Evolutionary conservation across 345 rosid species (phyloP).

Genomic region (Eutrema yunnanense): DNA sequence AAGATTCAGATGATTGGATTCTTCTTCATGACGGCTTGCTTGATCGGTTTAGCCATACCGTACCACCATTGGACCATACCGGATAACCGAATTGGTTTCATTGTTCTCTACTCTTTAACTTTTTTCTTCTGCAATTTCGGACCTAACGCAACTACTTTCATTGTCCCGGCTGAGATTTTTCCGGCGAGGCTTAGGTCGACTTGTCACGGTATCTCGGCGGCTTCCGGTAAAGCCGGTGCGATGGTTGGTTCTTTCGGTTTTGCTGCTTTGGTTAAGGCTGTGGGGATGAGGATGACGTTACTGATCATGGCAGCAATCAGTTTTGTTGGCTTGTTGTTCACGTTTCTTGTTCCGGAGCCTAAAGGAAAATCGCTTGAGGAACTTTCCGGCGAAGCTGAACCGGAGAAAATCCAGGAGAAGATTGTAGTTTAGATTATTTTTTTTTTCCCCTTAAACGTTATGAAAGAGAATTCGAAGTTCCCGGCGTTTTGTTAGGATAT

Average conservation of each 20-base stretch:
- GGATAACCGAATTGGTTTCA: slow-evolving; percentile 45
- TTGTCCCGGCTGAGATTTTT: slow-evolving; percentile 74
- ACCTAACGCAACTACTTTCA: slow-evolving; percentile 75
- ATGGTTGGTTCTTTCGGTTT: slow-evolving; percentile 75
- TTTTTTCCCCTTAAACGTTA: no score
- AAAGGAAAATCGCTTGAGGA: slow-evolving; percentile 60
- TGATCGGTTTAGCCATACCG: slow-evolving; percentile 60
- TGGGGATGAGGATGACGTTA: slow-evolving; percentile 44
- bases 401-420: slow-evolving; percentile 18
- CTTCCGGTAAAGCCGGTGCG: slow-evolving; percentile 64
- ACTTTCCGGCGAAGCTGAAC: slow-evolving; percentile 41
- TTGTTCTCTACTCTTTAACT: slow-evolving; percentile 51
- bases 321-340: slow-evolving; percentile 36
- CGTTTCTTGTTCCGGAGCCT: slow-evolving; percentile 41
- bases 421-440: not conserved
- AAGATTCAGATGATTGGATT: slow-evolving; percentile 58
- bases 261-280: slow-evolving; percentile 39
- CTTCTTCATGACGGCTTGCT: slow-evolving; percentile 51
- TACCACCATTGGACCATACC: slow-evolving; percentile 63
- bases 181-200: slow-evolving; percentile 75
- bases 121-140: slow-evolving; percentile 83
- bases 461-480: no score
- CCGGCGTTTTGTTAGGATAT: not conserved
- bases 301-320: slow-evolving; percentile 37
- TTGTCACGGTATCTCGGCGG: slow-evolving; percentile 79